phyloP scores from a whole-genome alignment of 2,329 filamentous ascomycete genomes.

The Fusarium longipes region DNA sequence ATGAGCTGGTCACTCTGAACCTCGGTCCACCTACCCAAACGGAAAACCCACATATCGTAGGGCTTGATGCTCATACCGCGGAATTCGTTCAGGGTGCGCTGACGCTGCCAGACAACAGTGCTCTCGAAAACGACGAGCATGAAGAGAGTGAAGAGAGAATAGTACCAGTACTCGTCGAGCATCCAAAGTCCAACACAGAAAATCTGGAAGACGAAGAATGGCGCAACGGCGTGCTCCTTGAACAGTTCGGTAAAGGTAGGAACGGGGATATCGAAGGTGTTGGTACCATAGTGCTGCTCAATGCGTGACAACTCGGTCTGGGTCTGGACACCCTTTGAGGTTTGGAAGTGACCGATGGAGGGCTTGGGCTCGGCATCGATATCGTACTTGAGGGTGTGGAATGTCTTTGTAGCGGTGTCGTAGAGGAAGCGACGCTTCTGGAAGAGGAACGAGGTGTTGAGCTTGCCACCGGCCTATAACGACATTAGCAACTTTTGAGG shows the following conservation, averaged over 20 bases:
- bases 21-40: conserved; percentile 88
- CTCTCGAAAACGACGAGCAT: conserved; percentile 99
- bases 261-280: conserved; percentile 97
- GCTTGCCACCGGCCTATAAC: conserved; percentile 73
- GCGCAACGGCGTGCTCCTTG: conserved; percentile 97
- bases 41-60: conserved; percentile 92
- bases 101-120: conserved; percentile 98
- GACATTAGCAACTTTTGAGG: conserved; percentile 27
- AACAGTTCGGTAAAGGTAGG: conserved; percentile 96
- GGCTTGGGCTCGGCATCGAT: conserved; percentile 91
- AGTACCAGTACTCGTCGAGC: conserved; percentile 99
- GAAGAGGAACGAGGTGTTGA: conserved; percentile 89
- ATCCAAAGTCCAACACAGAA: conserved; percentile 99
- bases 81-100: conserved; percentile 95
- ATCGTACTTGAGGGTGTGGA: conserved; percentile 83
- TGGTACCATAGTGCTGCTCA: conserved; percentile 93
- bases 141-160: conserved; percentile 97
- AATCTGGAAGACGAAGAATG: conserved; percentile 99
- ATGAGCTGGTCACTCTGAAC: conserved; percentile 90
- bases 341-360: conserved; percentile 79
- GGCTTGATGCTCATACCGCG: conserved; percentile 99
- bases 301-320: conserved; percentile 81
- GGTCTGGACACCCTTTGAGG: conserved; percentile 78
- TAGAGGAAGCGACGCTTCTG: conserved; percentile 98
- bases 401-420: conserved; percentile 75